These are phyloP conservation scores for Tolypocladium pustulatum DNA, from an alignment of 2,329 filamentous ascomycete species.

Conservation along the genomic window DNA sequence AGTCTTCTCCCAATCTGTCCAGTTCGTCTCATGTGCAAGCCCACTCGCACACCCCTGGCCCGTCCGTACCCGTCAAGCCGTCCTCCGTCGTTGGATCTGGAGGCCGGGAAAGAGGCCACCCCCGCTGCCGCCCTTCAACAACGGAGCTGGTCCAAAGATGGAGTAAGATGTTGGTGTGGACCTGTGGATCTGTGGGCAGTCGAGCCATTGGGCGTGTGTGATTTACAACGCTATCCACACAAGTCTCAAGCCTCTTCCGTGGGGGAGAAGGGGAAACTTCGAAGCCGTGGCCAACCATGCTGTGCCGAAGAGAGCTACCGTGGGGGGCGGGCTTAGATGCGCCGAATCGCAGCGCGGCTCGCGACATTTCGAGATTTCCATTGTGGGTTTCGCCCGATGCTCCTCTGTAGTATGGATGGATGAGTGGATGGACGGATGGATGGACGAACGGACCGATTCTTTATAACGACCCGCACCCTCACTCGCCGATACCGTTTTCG, in stretches of 20 bases:
- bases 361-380: not conserved
- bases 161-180: not conserved
- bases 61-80: not conserved
- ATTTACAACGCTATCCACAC: not conserved
- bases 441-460: not conserved
- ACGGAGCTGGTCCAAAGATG: not conserved
- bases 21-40: not conserved
- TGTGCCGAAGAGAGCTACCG: not conserved
- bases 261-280: not conserved
- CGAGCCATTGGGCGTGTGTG: not conserved
- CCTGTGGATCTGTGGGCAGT: slow-evolving; percentile 1
- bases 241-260: slow-evolving; percentile 1
- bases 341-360: not conserved
- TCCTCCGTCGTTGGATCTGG: not conserved
- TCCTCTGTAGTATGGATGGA: not conserved
- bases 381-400: not conserved
- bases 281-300: not conserved
- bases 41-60: not conserved
- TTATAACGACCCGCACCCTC: slow-evolving; percentile 1
- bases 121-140: not conserved
- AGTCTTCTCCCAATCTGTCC: not conserved
- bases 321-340: slow-evolving; percentile 2
- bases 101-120: not conserved
- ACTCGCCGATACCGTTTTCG: not conserved
- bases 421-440: slow-evolving; percentile 1